Base-by-base conservation (phyloP, 2,329 filamentous ascomycete species). In the Arthrinium puccinioides region DNA sequence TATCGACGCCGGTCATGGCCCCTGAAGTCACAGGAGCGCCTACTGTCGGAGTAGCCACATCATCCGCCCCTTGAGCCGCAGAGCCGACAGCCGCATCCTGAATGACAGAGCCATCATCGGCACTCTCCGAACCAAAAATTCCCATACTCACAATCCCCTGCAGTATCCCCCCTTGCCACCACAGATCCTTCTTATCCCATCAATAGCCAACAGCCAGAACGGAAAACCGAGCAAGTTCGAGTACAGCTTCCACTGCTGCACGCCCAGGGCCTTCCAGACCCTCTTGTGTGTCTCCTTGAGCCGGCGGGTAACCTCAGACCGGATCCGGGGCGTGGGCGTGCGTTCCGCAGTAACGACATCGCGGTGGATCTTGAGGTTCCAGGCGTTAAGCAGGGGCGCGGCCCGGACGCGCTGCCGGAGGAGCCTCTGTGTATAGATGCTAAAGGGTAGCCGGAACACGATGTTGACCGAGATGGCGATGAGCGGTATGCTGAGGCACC, bases 401-500 rank as follows among this genome's bases (percentile, higher is more conserved):
- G 62, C 50, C n/a, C 42, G 40, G 4, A 38, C 31, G 6, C 59
- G 59, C 11, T 52, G 53, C n/a, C 53, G 50, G 9, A 45, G 32
- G 9, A 64, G 44, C 5, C 29, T 43, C 9, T 54, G 56, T 4
- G 52, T 40, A 49, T 74, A 68, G 39, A 63, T 44, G 24, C 59
- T 61, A 6, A 70, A 56, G 6, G 74, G 74, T 5, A 74, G 51
- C 11, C 73, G 63, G 41, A 69, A 48, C 32, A 63, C 39, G 26
- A 65, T 47, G 52, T 63, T 69, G 48, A 75, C 54, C 31, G 57
- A 52, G 3, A 75, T 42, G 6, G 71, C 70, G 11, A 72, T 56
- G n/a, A 72, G 57, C 5, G 74, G 72, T 32, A 79, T 72, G 20
- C 66, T 62, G 21, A 75, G 44, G 45, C 62, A 75, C 74, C 74